Percentiles rank a stretch among this genome's conserved stretches.
Evolutionary conservation across 768 basidiomycete genomes (phyloP).

Genomic region (Lactarius vividus): DNA sequence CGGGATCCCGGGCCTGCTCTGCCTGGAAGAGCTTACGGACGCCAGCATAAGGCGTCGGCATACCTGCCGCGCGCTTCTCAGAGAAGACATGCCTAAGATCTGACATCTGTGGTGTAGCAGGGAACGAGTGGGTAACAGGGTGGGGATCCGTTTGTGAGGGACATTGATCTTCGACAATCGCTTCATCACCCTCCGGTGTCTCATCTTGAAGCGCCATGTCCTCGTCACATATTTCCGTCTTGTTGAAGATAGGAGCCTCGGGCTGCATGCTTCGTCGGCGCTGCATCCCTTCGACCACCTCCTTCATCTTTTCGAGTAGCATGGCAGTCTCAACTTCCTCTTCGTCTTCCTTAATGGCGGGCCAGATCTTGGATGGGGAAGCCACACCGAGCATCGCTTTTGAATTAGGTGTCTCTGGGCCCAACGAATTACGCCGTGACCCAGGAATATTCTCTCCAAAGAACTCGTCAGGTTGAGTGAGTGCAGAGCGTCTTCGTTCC

Average conservation of each 20-base stretch:
- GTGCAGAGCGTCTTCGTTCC: conserved; percentile 59
- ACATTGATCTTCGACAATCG: conserved; percentile 2
- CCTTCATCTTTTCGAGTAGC: conserved; percentile 39
- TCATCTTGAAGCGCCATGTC: conserved; percentile 36
- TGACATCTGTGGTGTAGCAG: conserved; percentile 34
- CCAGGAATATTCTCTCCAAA: conserved; percentile 56
- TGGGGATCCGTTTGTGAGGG: conserved; percentile 12
- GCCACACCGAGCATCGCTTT: background rate
- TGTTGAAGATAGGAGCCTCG: conserved; percentile 39
- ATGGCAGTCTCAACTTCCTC: conserved; percentile 37
- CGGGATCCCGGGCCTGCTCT: conserved; percentile 16
- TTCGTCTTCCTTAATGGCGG: conserved; percentile 30
- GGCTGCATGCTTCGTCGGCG: conserved; percentile 35
- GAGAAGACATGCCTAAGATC: conserved; percentile 36
- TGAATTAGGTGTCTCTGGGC: conserved; percentile 20
- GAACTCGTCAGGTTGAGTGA: conserved; percentile 46
- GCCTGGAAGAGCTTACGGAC: conserved; percentile 37
- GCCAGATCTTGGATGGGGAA: conserved; percentile 23
- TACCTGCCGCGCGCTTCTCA: conserved; percentile 19
- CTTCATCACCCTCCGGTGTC: conserved; percentile 23
- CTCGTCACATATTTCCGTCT: conserved; percentile 36
- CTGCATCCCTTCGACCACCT: conserved; percentile 39
- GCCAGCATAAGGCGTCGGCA: conserved; percentile 33
- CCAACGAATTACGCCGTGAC: conserved; percentile 38
- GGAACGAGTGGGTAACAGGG: conserved; percentile 11